These are phyloP conservation scores for Dryas alaskensis DNA, from an alignment of 306 rosid genomes.

Conservation along the genomic window DNA sequence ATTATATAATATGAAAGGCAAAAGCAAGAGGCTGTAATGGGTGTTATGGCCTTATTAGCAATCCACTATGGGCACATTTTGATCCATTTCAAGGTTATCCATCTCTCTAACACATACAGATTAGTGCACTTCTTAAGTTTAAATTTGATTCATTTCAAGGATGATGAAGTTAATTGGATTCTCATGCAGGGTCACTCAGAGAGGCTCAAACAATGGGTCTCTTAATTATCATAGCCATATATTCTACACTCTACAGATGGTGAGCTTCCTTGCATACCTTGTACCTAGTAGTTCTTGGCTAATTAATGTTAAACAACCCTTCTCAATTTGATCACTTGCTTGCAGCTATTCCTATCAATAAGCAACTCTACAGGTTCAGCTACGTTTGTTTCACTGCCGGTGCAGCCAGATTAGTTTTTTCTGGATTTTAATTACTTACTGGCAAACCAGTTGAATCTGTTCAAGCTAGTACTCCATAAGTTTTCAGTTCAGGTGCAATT, in stretches of 20 bases:
- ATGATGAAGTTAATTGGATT: background rate
- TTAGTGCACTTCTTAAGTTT: background rate
- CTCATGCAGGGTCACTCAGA: conserved; percentile 54
- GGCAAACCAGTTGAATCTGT: conserved; percentile 32
- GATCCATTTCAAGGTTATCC: conserved; percentile 81
- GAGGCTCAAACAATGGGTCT: conserved; percentile 81
- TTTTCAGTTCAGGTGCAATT: background rate
- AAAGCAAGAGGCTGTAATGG: too few species aligned
- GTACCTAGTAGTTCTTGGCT: background rate
- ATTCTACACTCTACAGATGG: conserved; percentile 80
- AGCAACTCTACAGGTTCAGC: conserved; percentile 87
- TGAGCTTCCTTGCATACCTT: conserved; percentile 21
- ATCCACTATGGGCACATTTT: conserved; percentile 83
- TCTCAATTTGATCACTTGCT: background rate
- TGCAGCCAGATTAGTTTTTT: conserved; percentile 77
- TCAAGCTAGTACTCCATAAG: background rate
- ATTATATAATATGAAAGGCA: too few species aligned
- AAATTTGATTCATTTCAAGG: conserved; percentile 6
- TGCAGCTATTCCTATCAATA: conserved; percentile 83
- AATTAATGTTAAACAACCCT: background rate
- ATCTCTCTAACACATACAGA: background rate
- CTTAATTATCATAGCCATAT: conserved; percentile 56
- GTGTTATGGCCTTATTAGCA: conserved; percentile 56
- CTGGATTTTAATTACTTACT: conserved; percentile 61
- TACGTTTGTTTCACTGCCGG: conserved; percentile 89